Evolutionary conservation across 1,284 basidiomycete species (phyloP).

Genomic region (Retiboletus fuscus): DNA sequence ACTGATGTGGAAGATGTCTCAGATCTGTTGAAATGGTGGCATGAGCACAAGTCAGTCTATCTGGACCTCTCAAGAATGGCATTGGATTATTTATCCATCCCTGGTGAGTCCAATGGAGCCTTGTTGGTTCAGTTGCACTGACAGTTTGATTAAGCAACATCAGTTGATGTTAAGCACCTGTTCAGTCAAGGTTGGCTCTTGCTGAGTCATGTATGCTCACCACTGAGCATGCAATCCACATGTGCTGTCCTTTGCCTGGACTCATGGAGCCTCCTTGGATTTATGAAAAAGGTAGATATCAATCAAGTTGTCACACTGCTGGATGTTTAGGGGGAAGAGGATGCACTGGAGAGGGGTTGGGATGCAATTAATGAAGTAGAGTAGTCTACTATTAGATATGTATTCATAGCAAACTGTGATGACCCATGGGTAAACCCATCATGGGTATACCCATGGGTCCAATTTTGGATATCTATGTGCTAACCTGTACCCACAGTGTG

Average conservation of each 20-base stretch:
- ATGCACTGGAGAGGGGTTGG: not conserved
- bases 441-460: slow-evolving; percentile 4
- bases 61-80: not conserved
- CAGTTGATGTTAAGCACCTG: slow-evolving; percentile 46
- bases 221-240: slow-evolving; percentile 39
- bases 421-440: not conserved
- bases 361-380: slow-evolving; percentile 6
- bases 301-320: slow-evolving; percentile 14
- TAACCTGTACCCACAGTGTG: slow-evolving; percentile 2
- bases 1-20: not conserved
- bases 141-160: slow-evolving; percentile 26
- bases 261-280: slow-evolving; percentile 40
- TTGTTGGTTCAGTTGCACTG: not conserved
- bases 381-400: not conserved
- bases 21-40: not conserved
- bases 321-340: slow-evolving; percentile 17
- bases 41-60: slow-evolving; percentile 1
- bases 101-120: slow-evolving; percentile 1
- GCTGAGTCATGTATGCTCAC: slow-evolving; percentile 42
- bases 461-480: not conserved
- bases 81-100: slow-evolving; percentile 3
- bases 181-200: slow-evolving; percentile 43
- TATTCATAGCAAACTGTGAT: not conserved
- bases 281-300: slow-evolving; percentile 43
- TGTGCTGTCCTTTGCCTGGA: slow-evolving; percentile 46